Conservation (phyloP, 2,329 filamentous ascomycete species). For the Furcasterigmium sp. region DNA sequence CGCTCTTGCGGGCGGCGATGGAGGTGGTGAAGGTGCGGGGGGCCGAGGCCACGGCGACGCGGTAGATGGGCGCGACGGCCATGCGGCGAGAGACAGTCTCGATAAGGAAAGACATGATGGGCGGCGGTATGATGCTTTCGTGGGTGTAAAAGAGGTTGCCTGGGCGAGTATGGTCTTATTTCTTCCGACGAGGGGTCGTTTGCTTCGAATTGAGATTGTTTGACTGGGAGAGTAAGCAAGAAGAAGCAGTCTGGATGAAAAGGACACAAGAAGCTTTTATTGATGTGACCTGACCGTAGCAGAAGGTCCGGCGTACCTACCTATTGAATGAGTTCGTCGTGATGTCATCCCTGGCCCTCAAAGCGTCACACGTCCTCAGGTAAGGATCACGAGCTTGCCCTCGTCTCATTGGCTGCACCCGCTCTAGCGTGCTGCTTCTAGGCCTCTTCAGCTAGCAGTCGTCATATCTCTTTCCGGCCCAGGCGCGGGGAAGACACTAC, state of each 20-base stretch:
- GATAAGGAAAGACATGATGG: slow-evolving; percentile 49
- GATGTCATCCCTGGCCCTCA: slow-evolving; percentile 4
- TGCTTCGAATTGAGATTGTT: slow-evolving; percentile 1
- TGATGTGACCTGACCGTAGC: not conserved
- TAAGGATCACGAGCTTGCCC: too few species aligned
- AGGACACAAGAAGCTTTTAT: not conserved
- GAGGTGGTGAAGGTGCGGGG: slow-evolving; percentile 48
- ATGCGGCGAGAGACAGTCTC: slow-evolving; percentile 38
- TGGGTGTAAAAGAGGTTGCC: not conserved
- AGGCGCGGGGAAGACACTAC: too few species aligned
- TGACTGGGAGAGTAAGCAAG: not conserved
- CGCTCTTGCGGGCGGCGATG: slow-evolving; percentile 37
- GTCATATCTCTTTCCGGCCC: too few species aligned
- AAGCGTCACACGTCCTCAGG: too few species aligned
- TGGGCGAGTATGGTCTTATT: not conserved
- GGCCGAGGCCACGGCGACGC: slow-evolving; percentile 24
- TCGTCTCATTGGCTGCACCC: too few species aligned
- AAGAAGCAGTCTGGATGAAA: not conserved
- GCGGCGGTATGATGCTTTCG: slow-evolving; percentile 3
- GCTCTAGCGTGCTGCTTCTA: too few species aligned
- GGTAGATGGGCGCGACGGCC: slow-evolving; percentile 27
- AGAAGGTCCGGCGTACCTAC: not conserved
- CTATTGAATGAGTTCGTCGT: slow-evolving; percentile 1
- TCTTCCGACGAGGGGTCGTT: not conserved
- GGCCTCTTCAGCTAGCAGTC: too few species aligned